These are phyloP conservation scores for Yamadazyma paraphyllophila DNA, from an alignment of 805 yeast species.

Conservation along the genomic window DNA sequence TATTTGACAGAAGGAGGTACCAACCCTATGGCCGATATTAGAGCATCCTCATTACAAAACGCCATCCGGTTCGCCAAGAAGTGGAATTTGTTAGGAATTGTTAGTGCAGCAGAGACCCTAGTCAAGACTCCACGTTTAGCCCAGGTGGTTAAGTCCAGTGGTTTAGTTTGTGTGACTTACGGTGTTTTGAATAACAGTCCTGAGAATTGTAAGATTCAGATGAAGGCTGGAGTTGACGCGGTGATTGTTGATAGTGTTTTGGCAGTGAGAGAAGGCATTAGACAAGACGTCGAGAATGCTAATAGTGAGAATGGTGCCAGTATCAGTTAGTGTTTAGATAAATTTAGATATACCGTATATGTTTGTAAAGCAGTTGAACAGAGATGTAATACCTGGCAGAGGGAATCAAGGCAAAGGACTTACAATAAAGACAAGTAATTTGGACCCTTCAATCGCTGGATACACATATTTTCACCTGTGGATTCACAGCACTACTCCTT, in stretches of 20 bases:
- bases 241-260: slow-evolving; percentile 95
- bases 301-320: slow-evolving; percentile 10
- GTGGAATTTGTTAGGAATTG: slow-evolving; percentile 91
- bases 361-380: too few species aligned
- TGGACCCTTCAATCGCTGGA: too few species aligned
- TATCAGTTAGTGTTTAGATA: background rate
- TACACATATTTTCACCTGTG: too few species aligned
- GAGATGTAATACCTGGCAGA: too few species aligned
- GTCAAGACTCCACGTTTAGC: slow-evolving; percentile 89
- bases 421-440: too few species aligned
- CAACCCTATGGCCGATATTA: slow-evolving; percentile 77
- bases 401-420: too few species aligned
- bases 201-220: slow-evolving; percentile 75
- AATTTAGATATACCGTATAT: background rate
- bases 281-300: slow-evolving; percentile 26
- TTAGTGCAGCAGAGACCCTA: slow-evolving; percentile 81
- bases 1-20: slow-evolving; percentile 91
- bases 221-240: slow-evolving; percentile 95
- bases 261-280: slow-evolving; percentile 84
- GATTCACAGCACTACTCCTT: too few species aligned
- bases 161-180: slow-evolving; percentile 90
- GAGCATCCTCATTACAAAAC: slow-evolving; percentile 85
- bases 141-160: slow-evolving; percentile 85
- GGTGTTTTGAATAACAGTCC: slow-evolving; percentile 85
- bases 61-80: slow-evolving; percentile 87